Conservation (phyloP, 139 green algal genomes). For the Auxenochlorella protothecoides region DNA sequence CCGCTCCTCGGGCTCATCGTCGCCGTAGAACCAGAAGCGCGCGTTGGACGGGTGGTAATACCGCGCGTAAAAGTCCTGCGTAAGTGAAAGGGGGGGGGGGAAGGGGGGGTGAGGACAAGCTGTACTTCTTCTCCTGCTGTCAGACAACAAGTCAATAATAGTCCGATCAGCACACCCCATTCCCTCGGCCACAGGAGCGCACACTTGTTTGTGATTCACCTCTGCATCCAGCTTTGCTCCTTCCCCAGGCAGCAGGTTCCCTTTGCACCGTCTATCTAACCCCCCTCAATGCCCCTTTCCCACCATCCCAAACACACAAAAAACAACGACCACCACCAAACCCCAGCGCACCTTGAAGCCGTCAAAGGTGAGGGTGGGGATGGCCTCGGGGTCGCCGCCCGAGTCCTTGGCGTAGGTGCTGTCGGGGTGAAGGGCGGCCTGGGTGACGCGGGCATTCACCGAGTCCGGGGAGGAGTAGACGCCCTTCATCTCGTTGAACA, state of each 20-base stretch:
- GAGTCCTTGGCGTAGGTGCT: constrained; percentile 85
- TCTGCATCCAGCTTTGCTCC: too few relatives aligned
- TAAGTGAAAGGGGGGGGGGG: neutral
- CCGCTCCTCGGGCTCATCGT: constrained; percentile 80
- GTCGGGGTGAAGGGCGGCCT: constrained; percentile 75
- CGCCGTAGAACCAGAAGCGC: constrained; percentile 97
- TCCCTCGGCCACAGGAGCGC: too few relatives aligned
- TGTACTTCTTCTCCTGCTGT: too few relatives aligned
- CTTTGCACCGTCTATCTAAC: neutral
- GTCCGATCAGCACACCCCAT: too few relatives aligned
- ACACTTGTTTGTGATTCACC: too few relatives aligned
- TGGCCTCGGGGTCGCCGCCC: constrained; percentile 82
- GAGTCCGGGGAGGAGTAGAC: constrained; percentile 94
- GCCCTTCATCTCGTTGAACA: constrained; percentile 99
- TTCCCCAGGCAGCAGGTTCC: too few relatives aligned
- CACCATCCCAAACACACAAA: neutral
- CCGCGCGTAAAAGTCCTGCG: constrained; percentile 78
- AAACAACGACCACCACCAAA: neutral
- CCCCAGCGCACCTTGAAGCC: constrained; percentile 68
- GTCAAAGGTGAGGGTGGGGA: constrained; percentile 89
- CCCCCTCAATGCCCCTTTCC: neutral
- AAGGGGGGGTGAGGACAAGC: too few relatives aligned
- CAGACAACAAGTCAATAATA: too few relatives aligned
- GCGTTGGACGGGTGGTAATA: constrained; percentile 96
- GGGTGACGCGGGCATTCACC: constrained; percentile 64